Percentiles rank a stretch among this genome's conserved stretches.
Conservation (phyloP, 345 rosid genomes). For the Ceriops zippeliana region DNA sequence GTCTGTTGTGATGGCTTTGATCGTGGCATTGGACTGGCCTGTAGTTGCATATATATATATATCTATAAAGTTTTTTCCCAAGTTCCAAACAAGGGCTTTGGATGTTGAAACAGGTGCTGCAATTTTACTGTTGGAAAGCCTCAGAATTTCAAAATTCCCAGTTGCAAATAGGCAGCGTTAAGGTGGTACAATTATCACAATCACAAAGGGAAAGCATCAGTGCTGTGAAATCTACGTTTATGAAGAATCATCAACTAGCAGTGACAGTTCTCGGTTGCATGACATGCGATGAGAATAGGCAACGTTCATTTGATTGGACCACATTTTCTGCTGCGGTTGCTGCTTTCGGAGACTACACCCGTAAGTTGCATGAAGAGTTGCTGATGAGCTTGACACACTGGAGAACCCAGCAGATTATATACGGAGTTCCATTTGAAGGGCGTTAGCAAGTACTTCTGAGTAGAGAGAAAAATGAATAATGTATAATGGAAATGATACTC, state of each 20-base stretch:
- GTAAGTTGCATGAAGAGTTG: constrained; percentile 41
- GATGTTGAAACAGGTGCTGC: constrained; percentile 47
- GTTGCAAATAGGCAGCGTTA: constrained; percentile 14
- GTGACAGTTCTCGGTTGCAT: constrained; percentile 26
- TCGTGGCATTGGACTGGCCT: too few relatives aligned
- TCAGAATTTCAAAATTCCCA: constrained; percentile 20
- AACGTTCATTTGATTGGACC: constrained; percentile 35
- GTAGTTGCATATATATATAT: neutral
- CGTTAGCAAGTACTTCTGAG: neutral
- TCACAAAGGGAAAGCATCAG: constrained; percentile 39
- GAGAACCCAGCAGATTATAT: constrained; percentile 46
- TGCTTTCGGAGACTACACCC: constrained; percentile 46
- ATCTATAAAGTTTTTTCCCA: too few relatives aligned
- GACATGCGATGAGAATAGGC: constrained; percentile 4
- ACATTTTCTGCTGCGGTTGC: constrained; percentile 37
- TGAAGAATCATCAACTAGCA: constrained; percentile 38
- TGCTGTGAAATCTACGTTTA: constrained; percentile 31
- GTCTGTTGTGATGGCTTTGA: too few relatives aligned
- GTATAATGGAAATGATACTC: too few relatives aligned
- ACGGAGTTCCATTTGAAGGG: constrained; percentile 9
- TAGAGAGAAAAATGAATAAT: too few relatives aligned
- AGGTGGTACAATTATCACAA: constrained; percentile 31
- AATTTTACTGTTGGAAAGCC: constrained; percentile 60
- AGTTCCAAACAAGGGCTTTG: neutral
- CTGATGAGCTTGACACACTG: constrained; percentile 56